Conservation (phyloP, 352 stramenopile genomes). For the Elongisporangium senticosum region DNA sequence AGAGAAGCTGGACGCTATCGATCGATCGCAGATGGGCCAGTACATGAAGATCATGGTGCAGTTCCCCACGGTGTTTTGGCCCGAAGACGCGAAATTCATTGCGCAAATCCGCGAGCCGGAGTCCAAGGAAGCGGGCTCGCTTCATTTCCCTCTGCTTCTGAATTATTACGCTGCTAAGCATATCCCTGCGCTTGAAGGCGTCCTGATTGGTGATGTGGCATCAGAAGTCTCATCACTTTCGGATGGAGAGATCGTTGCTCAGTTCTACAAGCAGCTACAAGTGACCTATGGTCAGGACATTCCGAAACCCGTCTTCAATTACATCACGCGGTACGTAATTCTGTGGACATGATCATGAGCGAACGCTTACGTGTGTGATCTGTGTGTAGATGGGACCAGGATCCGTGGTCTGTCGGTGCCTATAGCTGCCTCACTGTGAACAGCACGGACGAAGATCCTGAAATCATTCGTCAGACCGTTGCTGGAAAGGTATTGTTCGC, state of each 20-base stretch:
- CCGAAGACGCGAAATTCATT: constrained; percentile 30
- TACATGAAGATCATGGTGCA: constrained; percentile 73
- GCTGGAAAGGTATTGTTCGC: constrained; percentile 48
- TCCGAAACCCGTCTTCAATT: constrained; percentile 24
- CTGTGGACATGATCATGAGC: not conserved
- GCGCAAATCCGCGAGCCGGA: constrained; percentile 17
- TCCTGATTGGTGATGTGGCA: constrained; percentile 39
- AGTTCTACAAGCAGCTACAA: constrained; percentile 34
- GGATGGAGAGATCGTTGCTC: constrained; percentile 30
- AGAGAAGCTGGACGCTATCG: constrained; percentile 31
- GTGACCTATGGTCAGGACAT: constrained; percentile 28
- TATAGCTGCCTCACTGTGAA: constrained; percentile 62
- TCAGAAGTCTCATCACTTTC: constrained; percentile 24
- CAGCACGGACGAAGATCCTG: constrained; percentile 49
- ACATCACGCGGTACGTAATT: constrained; percentile 33
- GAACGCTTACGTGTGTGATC: not conserved
- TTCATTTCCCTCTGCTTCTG: constrained; percentile 51
- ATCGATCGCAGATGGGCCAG: constrained; percentile 44
- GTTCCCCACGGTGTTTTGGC: constrained; percentile 58
- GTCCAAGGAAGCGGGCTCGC: constrained; percentile 4
- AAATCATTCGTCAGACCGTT: constrained; percentile 34
- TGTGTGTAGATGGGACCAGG: constrained; percentile 41
- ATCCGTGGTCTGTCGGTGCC: constrained; percentile 41
- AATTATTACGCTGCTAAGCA: constrained; percentile 45
- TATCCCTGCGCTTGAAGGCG: constrained; percentile 40